These are phyloP conservation scores for Henckelia pumila DNA, from an alignment of 257 asterid genomes.

Conservation along the genomic window DNA sequence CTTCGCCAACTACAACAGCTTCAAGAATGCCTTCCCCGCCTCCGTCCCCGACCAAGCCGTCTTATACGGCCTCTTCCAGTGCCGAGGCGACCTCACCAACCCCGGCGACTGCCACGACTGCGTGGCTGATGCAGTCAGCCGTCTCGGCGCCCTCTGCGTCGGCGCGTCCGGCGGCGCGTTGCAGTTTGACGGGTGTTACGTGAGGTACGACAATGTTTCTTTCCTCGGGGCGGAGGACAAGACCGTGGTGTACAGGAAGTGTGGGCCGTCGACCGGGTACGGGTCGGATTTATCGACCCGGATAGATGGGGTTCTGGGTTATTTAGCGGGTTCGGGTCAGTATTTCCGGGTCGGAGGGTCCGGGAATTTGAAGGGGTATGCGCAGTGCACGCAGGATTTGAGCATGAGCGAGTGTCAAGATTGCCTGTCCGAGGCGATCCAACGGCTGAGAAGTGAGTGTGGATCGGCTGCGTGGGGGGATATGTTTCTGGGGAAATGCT, in stretches of 20 bases:
- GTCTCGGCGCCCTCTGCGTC: conserved; percentile 51
- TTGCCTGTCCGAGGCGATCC: conserved; percentile 69
- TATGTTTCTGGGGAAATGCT: conserved; percentile 79
- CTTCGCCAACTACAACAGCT: conserved; percentile 56
- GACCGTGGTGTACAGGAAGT: conserved; percentile 46
- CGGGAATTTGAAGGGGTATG: conserved; percentile 66
- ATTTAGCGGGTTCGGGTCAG: conserved; percentile 51
- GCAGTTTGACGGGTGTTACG: conserved; percentile 76
- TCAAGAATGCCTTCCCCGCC: conserved; percentile 62
- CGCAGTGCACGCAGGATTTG: conserved; percentile 85
- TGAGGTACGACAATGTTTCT: conserved; percentile 62
- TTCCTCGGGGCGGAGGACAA: conserved; percentile 69
- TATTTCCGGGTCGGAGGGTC: conserved; percentile 68
- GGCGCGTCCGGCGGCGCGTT: conserved; percentile 71
- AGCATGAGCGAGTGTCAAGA: conserved; percentile 67
- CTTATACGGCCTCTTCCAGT: conserved; percentile 75
- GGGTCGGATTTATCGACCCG: conserved; percentile 42
- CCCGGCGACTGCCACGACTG: conserved; percentile 51
- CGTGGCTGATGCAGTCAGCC: conserved; percentile 49
- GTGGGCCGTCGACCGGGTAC: conserved; percentile 52
- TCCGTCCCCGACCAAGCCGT: conserved; percentile 44
- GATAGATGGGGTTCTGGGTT: conserved; percentile 50
- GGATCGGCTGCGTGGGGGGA: conserved; percentile 73
- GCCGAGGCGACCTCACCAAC: conserved; percentile 68
- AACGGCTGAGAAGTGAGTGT: conserved; percentile 64